Evolutionary conservation across 2,329 filamentous ascomycete genomes (phyloP), one percentile per base, ranked within the genome.

Genomic region (Daldinia eschscholtzii): DNA sequence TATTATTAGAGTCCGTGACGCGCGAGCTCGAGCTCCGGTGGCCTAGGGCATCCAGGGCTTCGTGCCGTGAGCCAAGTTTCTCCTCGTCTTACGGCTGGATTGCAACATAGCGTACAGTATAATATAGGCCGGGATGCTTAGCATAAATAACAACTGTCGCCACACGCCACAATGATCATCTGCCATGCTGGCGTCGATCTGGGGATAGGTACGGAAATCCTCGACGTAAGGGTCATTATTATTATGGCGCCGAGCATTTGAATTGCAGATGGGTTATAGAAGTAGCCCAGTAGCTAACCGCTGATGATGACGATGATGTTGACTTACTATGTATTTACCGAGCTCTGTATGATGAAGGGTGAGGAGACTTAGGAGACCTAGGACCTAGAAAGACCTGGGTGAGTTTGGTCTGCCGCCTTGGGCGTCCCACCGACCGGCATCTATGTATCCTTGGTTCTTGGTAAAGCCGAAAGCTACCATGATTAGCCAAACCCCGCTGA

Each of bases 161-260:
- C 70, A 72, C 65, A 69, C 64, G 68, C 63, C 68, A 65, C 66
- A 65, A 39, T 41, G 65, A 69, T 71, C 65, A 67, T 64, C 70
- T 60, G 65, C 60, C 61, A 68, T 72, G 70, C 68, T 63, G 64
- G 65, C 57, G 70, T 61, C 68, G 70, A 72, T 72, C 70, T 70
- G 68, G 70, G 62, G 63, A 72, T 59, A 63, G 56, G 56, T 58
- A 30, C 42, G 41, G 30, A 39, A 56, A 66, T 58, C 30, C 50
- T 62, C 57, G 23, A 66, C 20, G 65, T 63, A 60, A 68, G 70
- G 65, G 67, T 41, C 39, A 56, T 35, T 30, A 58, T 62, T 57
- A 60, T 61, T 37, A 15, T 26, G 61, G 50, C 35, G 41, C 50
- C 44, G 60, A 57, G 57, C 57, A 57, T 59, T 58, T 30, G 41